A percentile compares a stretch with the other conserved stretches of the same genome.
These are phyloP conservation scores for Kluyveromyces dobzhanskii DNA, from an alignment of 805 yeast genomes.

Conservation along the genomic window DNA sequence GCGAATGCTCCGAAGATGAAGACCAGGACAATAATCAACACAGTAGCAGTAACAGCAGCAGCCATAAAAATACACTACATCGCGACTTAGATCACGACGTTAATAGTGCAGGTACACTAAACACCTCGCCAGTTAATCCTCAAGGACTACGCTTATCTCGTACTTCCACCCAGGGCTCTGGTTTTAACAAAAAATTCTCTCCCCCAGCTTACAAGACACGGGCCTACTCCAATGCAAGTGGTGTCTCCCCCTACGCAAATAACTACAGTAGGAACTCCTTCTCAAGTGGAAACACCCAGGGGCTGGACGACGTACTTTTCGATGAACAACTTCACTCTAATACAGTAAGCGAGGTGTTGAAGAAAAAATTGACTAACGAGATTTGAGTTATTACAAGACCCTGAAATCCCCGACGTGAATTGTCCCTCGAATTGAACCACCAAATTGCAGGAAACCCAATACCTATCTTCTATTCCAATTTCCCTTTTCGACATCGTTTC, in stretches of 20 bases:
- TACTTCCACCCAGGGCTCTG: conserved; percentile 14
- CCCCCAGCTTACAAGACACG: conserved; percentile 11
- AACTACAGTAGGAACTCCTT: conserved; percentile 6
- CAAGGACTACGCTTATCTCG: conserved; percentile 15
- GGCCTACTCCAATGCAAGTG: conserved; percentile 15
- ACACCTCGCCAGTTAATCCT: conserved; percentile 4
- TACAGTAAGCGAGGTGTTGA: conserved; percentile 19
- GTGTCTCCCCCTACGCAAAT: conserved; percentile 7
- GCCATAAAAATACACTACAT: conserved; percentile 2
- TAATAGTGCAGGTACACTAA: conserved; percentile 1
- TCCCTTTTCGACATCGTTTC: no score
- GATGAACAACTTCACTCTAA: conserved; percentile 19
- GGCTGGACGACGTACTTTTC: conserved; percentile 12
- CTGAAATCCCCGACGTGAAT: no score
- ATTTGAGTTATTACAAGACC: conserved; percentile 1
- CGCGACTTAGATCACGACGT: conserved; percentile 1
- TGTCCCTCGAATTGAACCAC: no score
- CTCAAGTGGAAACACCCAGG: conserved; percentile 6
- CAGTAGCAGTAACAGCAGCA: neutral
- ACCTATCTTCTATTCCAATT: no score
- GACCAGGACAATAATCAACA: conserved; percentile 12
- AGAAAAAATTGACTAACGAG: conserved; percentile 14
- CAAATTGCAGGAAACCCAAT: no score
- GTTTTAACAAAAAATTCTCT: conserved; percentile 8
- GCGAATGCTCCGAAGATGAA: conserved; percentile 20